Evolutionary conservation across 352 stramenopile genomes (phyloP).

Genomic region (Phytophthora gonapodyides): DNA sequence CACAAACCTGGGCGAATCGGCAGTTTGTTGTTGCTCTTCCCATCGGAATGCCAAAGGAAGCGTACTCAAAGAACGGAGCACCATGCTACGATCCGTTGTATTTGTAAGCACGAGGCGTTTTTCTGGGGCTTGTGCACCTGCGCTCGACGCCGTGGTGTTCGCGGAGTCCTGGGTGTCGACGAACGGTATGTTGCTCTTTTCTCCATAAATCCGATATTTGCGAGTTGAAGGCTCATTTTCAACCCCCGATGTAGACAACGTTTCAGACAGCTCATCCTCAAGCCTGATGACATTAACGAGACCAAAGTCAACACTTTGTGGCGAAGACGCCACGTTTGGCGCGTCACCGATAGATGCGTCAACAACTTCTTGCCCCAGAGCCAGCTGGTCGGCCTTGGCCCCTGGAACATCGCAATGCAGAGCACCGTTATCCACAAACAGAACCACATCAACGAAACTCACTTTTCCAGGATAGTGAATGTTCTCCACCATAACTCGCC

Average conservation of each 20-base stretch:
- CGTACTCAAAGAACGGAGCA: slow-evolving; percentile 74
- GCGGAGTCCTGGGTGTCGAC: slow-evolving; percentile 23
- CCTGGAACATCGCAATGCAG: slow-evolving; percentile 48
- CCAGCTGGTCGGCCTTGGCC: background rate
- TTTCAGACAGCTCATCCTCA: slow-evolving; percentile 63
- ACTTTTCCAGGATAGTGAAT: slow-evolving; percentile 82
- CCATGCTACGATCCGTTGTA: slow-evolving; percentile 48
- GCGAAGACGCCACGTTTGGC: slow-evolving; percentile 5
- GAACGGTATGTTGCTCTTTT: slow-evolving; percentile 20
- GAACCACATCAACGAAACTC: slow-evolving; percentile 72
- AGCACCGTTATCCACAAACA: slow-evolving; percentile 83
- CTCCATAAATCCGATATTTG: slow-evolving; percentile 71
- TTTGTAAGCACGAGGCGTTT: slow-evolving; percentile 64
- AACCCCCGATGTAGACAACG: slow-evolving; percentile 18
- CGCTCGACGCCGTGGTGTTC: slow-evolving; percentile 1
- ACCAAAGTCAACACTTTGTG: slow-evolving; percentile 56
- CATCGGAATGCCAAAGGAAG: slow-evolving; percentile 71
- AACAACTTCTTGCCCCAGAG: background rate
- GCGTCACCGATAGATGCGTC: background rate
- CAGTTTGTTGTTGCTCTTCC: slow-evolving; percentile 22
- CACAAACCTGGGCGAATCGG: slow-evolving; percentile 8
- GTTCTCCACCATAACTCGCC: slow-evolving; percentile 85
- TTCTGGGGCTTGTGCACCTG: slow-evolving; percentile 9
- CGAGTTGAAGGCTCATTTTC: slow-evolving; percentile 47
- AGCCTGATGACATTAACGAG: slow-evolving; percentile 73